These are phyloP conservation scores for Trametes versicolor DNA, from an alignment of 1,284 basidiomycete genomes.

Conservation along the genomic window DNA sequence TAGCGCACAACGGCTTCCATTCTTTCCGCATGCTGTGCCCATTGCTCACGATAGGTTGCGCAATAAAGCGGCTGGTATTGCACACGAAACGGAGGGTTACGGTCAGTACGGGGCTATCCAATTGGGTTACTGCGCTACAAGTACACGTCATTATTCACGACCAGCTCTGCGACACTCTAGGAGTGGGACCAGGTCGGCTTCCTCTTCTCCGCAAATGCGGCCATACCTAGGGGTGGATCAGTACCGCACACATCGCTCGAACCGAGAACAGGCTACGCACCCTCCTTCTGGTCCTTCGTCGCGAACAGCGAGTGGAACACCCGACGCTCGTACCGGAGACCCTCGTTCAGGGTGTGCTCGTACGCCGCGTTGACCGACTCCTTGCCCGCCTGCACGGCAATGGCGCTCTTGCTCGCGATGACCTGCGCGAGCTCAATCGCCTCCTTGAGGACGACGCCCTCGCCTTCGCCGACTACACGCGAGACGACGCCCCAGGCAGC, in stretches of 20 bases:
- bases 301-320: conserved; percentile 95
- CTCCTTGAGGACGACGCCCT: conserved; percentile 87
- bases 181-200: conserved; percentile 84
- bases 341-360: conserved; percentile 86
- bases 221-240: conserved; percentile 73
- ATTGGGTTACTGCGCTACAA: not conserved
- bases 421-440: conserved; percentile 85
- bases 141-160: not conserved
- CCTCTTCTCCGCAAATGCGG: conserved; percentile 97
- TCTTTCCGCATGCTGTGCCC: no score
- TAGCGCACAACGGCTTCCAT: no score
- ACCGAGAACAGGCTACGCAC: conserved; percentile 52
- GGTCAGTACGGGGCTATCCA: not conserved
- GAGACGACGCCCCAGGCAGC: conserved; percentile 88
- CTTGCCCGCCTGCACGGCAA: conserved; percentile 93
- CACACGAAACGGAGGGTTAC: no score
- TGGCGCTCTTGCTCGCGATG: conserved; percentile 87
- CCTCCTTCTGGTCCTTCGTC: conserved; percentile 97
- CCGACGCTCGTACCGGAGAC: conserved; percentile 88
- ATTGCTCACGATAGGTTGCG: no score
- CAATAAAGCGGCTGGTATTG: no score
- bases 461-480: conserved; percentile 81
- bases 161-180: conserved; percentile 37
- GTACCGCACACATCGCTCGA: not conserved
- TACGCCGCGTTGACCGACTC: conserved; percentile 95